These are phyloP conservation scores for Aureobasidium subglaciale DNA, from an alignment of 2,329 filamentous ascomycete species.

Conservation along the genomic window DNA sequence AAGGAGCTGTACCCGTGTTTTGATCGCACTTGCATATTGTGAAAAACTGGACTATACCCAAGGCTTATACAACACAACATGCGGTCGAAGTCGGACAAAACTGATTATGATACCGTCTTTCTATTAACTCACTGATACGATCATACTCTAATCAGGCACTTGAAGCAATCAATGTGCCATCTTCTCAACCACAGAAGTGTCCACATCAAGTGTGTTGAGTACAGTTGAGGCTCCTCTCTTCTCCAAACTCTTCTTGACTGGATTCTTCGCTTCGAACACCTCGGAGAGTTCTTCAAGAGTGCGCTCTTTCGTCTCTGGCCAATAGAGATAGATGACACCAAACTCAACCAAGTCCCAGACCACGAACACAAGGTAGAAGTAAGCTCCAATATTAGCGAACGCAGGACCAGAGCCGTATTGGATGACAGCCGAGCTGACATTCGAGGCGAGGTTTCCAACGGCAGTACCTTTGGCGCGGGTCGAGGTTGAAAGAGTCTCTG, in stretches of 20 bases:
- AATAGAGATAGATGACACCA: conserved; percentile 28
- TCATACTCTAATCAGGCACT: background rate
- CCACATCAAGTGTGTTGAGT: conserved; percentile 9
- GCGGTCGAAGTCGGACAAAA: too few relatives aligned
- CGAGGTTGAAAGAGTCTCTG: conserved; percentile 2
- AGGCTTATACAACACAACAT: too few relatives aligned
- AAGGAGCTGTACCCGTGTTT: too few relatives aligned
- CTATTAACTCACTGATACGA: too few relatives aligned
- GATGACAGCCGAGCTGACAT: conserved; percentile 31
- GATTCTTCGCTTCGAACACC: conserved; percentile 36
- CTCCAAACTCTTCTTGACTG: conserved; percentile 29
- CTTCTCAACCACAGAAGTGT: conserved; percentile 6
- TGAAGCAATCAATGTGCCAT: background rate
- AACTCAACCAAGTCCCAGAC: conserved; percentile 29
- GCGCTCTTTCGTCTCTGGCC: conserved; percentile 36
- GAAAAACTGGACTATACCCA: too few relatives aligned
- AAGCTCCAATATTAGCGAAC: conserved; percentile 22
- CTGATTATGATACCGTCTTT: too few relatives aligned
- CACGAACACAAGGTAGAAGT: conserved; percentile 24
- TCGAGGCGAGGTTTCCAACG: conserved; percentile 33
- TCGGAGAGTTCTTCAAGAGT: conserved; percentile 41
- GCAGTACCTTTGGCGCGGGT: conserved; percentile 35
- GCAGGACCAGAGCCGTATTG: conserved; percentile 20
- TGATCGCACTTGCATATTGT: too few relatives aligned
- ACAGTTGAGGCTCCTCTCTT: conserved; percentile 9